Percentiles rank a stretch among this genome's conserved stretches.
Evolutionary conservation across 208 protist species (phyloP).

Genomic region (Entamoeba invadens): DNA sequence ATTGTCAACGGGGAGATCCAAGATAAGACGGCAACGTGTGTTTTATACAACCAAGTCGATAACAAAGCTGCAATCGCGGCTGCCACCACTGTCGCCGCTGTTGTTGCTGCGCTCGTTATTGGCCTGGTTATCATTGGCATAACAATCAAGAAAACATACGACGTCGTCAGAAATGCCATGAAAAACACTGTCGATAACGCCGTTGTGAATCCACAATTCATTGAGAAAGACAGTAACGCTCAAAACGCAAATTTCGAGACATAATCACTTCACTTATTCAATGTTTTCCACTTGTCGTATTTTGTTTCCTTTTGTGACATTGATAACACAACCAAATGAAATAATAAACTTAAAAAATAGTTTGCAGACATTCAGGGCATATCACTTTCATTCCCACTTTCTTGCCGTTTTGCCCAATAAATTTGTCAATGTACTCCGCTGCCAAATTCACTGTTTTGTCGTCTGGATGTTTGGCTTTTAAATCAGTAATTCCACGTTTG

Average conservation of each 20-base stretch:
- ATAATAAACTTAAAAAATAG: too few relatives aligned
- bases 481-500: not conserved
- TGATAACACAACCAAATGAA: too few relatives aligned
- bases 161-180: not conserved
- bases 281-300: too few relatives aligned
- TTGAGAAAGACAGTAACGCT: not conserved
- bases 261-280: not conserved
- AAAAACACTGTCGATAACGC: not conserved
- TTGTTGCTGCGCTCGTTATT: not conserved
- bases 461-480: not conserved
- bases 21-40: not conserved
- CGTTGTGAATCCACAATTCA: not conserved
- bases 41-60: not conserved
- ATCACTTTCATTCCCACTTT: too few relatives aligned
- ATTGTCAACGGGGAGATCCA: not conserved
- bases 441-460: not conserved
- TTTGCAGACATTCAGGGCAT: too few relatives aligned
- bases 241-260: not conserved
- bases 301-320: too few relatives aligned
- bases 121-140: not conserved
- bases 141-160: not conserved
- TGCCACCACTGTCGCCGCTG: not conserved
- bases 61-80: not conserved
- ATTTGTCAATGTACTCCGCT: too few relatives aligned
- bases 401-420: too few relatives aligned